Evolutionary conservation across 2,329 filamentous ascomycete genomes (phyloP), one percentile per base, ranked within the genome.

Genomic region (Fusarium decemcellulare): DNA sequence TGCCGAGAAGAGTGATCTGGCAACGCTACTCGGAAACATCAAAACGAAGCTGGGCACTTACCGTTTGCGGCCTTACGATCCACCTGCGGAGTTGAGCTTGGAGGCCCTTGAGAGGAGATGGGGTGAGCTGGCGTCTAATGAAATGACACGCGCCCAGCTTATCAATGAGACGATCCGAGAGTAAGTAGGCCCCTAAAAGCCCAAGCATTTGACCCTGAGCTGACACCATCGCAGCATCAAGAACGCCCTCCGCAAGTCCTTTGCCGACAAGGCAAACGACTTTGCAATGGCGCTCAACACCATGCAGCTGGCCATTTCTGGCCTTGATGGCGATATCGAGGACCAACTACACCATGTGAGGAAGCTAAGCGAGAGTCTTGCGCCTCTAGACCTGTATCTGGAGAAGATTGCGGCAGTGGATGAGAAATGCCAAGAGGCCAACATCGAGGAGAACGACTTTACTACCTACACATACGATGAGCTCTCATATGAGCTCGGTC

Each of bases 381-480:
- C 93, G 9, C 95, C 95, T 4, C 86, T 99, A n/a, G 94, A 98
- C 74, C 89, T 93, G 64, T 99, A 97, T 78, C 87, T 99, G 42
- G 91, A 93, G 68, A 93, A 94, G 68, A 98, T 99, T 76, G 93
- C 90, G 14, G 90, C 89, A 11, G 88, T 98, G 50, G 95, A 98
- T 76, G 89, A 90, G 68, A 94, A 97, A 81, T 99, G 96, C 78
- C 88, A 91, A 64, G 95, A 98, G 83, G 96, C 96, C 67, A 98
- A 99, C 79, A 98, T 99, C 69, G 96, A 99, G 81, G 96, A 99
- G 77, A 99, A 99, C 80, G 96, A 99, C 83, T 98, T 96, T 80
- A 99, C 96, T n/a, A 98, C 95, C 9, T 98, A 98, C 82, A 97
- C 95, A 10, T 96, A 98, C 79, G 96, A 99, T 77, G 96, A 99